These are phyloP conservation scores for Aspergillus wentii DNA, from an alignment of 495 filamentous ascomycete genomes.

Conservation along the genomic window DNA sequence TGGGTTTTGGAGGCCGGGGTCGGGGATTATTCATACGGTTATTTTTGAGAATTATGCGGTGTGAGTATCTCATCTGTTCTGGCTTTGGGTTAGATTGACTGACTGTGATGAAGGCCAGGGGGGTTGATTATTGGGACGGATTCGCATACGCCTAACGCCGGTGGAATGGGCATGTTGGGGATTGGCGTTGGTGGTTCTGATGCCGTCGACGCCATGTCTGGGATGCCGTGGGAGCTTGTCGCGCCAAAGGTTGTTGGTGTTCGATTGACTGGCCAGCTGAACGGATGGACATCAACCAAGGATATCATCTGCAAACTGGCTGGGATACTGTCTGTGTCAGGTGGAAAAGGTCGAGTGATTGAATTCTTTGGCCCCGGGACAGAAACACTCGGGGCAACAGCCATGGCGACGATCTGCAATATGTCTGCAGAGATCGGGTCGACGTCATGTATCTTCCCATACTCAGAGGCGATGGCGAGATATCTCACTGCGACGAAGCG, in stretches of 20 bases:
- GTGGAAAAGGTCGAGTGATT: conserved; percentile 82
- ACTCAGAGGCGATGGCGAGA: conserved; percentile 82
- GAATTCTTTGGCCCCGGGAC: conserved; percentile 81
- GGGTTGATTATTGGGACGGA: conserved; percentile 89
- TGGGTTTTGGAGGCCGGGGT: conserved; percentile 90
- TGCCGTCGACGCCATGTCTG: conserved; percentile 91
- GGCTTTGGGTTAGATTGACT: no score
- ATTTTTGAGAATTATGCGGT: conserved; percentile 90
- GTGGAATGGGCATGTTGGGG: conserved; percentile 82
- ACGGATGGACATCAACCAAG: conserved; percentile 83
- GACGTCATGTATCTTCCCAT: conserved; percentile 85
- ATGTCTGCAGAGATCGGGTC: conserved; percentile 82
- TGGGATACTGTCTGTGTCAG: conserved; percentile 84
- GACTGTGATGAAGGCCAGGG: conserved; percentile 55
- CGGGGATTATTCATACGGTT: conserved; percentile 94
- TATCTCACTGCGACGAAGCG: conserved; percentile 82
- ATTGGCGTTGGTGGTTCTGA: conserved; percentile 92
- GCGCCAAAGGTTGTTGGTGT: conserved; percentile 87
- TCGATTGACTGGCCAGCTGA: conserved; percentile 71
- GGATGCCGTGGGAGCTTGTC: conserved; percentile 87
- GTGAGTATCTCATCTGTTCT: conserved; percentile 1
- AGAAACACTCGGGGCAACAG: conserved; percentile 49
- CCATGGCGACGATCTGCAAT: conserved; percentile 58
- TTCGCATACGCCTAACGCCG: conserved; percentile 88
- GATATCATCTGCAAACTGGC: conserved; percentile 91